These are phyloP conservation scores for Pleurotus tuber-regium DNA, from an alignment of 768 basidiomycete genomes.

Conservation along the genomic window DNA sequence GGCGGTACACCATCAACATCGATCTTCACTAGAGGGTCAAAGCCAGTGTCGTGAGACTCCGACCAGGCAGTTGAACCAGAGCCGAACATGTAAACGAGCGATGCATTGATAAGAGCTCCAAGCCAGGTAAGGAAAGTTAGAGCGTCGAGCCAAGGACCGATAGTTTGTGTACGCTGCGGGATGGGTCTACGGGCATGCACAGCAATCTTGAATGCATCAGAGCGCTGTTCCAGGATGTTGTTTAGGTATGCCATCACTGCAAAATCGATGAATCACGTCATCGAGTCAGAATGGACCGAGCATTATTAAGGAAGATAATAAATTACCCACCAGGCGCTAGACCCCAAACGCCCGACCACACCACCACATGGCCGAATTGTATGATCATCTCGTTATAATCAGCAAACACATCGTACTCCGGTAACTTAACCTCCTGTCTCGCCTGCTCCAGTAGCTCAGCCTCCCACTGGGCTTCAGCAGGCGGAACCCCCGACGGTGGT, in stretches of 20 bases:
- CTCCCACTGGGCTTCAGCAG: slow-evolving; percentile 60
- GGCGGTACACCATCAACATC: slow-evolving; percentile 10
- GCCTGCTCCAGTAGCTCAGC: slow-evolving; percentile 78
- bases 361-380: slow-evolving; percentile 88
- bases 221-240: slow-evolving; percentile 88
- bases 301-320: background rate
- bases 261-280: too few species aligned
- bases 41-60: background rate
- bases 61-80: slow-evolving; percentile 28
- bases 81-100: slow-evolving; percentile 89
- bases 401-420: slow-evolving; percentile 76
- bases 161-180: slow-evolving; percentile 83
- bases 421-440: slow-evolving; percentile 71
- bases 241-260: slow-evolving; percentile 83
- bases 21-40: slow-evolving; percentile 2
- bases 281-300: slow-evolving; percentile 4
- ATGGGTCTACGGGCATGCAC: slow-evolving; percentile 82
- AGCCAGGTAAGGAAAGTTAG: slow-evolving; percentile 90
- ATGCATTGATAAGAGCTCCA: slow-evolving; percentile 81
- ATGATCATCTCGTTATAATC: slow-evolving; percentile 98
- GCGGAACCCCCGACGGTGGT: slow-evolving; percentile 14
- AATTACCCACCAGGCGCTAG: slow-evolving; percentile 65
- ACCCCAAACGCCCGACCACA: slow-evolving; percentile 96
- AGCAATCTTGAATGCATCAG: slow-evolving; percentile 94
- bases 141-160: slow-evolving; percentile 92